Base-by-base conservation (phyloP, 192 early-diverging fungal genomes). In the Chytriomyces confervae region DNA sequence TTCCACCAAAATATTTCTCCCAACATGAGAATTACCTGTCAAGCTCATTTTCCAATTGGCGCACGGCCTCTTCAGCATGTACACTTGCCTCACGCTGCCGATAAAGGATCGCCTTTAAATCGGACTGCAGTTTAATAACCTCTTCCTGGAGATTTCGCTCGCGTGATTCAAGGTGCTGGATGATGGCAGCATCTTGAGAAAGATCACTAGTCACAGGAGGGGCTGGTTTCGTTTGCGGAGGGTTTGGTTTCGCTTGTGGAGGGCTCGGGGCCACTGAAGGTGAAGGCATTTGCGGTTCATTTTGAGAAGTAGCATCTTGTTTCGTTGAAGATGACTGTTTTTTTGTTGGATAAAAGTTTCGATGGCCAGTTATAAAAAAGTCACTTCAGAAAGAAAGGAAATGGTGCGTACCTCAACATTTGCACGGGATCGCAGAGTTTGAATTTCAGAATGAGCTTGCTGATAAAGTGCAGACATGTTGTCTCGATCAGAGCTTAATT, bases 401-500 rank as follows among this genome's bases (percentile, higher is more conserved):
- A 20, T n/a, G 10, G n/a, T 16, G n/a, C 51, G 53, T 57, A 57
- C 53, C 53, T 57, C 16, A 13, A 13, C 53, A 57, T 57, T 57
- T n/a, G 3, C 20, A 24, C 45, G 8, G 4, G 65, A 44, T 72
- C 75, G 76, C 16, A 77, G 5, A 3, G n/a, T 77, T 70, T 77
- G 66, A 29, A 77, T 20, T 49, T 77, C 76, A 16, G n/a, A 9
- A 16, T 77, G 66, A 50, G 57, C 47, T 81, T 89, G 85, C 50
- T 81, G 72, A 67, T 89, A 89, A 36, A 89, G 66, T 9, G 9
- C 46, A 6, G 66, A 57, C 18, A 86, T 46, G 50, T 84, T 84
- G 62, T 89, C 86, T 1, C 87, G 80, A 46, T 89, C 87, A 27
- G 48, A 53, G 5, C 82, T 86, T 5, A 89, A 69, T 23, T 62